A percentile compares a stretch with the other conserved stretches of the same genome.
Conservation (phyloP, 176 grass and related monocot species). For the Melocanna baccifera region DNA sequence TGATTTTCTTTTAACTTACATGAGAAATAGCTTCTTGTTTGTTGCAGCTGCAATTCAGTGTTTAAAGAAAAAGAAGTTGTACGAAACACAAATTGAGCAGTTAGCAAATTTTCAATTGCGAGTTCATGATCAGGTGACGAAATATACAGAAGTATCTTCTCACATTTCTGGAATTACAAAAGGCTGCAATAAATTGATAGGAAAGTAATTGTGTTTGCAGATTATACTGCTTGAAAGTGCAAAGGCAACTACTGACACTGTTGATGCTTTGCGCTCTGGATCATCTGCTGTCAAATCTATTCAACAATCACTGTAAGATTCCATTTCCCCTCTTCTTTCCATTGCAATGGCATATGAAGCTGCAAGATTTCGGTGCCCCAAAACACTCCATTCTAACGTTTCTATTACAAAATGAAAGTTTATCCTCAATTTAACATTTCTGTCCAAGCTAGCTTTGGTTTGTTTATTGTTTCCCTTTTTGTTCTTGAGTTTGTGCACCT, state of each 20-base stretch:
- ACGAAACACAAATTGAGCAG: conserved; percentile 65
- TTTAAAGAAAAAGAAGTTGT: conserved; percentile 72
- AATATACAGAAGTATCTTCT: not conserved
- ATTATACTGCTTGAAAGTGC: conserved; percentile 62
- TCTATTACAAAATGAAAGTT: not conserved
- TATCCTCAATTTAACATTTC: not conserved
- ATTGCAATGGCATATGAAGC: not conserved
- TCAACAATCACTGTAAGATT: conserved; percentile 63
- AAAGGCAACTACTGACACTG: conserved; percentile 65
- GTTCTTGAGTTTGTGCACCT: not conserved
- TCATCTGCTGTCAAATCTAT: conserved; percentile 76
- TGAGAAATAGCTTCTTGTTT: conserved; percentile 20
- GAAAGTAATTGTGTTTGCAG: not conserved
- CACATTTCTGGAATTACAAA: not conserved
- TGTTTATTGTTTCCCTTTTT: not conserved
- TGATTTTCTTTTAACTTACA: not conserved
- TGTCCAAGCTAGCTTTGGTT: not conserved
- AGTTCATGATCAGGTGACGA: conserved; percentile 66
- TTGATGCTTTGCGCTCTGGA: conserved; percentile 58
- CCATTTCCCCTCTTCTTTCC: conserved; percentile 5
- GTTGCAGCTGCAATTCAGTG: conserved; percentile 65
- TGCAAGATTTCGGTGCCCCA: not conserved
- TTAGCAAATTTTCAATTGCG: conserved; percentile 60
- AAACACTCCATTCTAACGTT: not conserved
- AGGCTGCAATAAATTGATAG: not conserved